These are phyloP conservation scores for Boletus sp. DNA, from an alignment of 768 basidiomycete species.

Conservation along the genomic window DNA sequence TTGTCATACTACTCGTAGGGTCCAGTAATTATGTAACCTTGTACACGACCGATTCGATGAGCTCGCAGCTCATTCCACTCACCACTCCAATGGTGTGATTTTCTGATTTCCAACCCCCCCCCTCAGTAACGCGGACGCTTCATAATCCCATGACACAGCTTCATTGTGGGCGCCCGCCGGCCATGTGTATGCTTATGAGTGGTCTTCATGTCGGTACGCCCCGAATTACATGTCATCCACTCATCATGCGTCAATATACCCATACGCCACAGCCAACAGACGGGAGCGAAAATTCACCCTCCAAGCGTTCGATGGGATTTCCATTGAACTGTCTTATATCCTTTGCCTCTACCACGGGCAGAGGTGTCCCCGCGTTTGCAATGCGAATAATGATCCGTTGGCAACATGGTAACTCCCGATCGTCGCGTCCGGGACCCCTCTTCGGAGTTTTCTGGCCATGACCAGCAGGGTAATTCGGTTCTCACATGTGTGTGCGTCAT, in stretches of 20 bases:
- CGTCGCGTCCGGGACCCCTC: background rate
- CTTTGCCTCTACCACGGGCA: background rate
- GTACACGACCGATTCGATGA: too few species aligned
- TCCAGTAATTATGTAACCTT: background rate
- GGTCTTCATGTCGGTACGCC: background rate
- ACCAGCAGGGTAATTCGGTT: background rate
- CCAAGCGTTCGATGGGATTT: background rate
- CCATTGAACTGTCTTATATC: background rate
- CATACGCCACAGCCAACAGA: background rate
- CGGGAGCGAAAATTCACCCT: background rate
- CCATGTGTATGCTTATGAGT: too few species aligned
- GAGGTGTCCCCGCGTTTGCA: background rate
- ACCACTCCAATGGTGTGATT: too few species aligned
- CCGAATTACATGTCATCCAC: background rate
- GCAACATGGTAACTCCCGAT: background rate
- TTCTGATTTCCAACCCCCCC: too few species aligned
- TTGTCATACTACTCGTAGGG: background rate
- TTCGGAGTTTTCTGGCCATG: constrained; percentile 1
- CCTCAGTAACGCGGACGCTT: too few species aligned
- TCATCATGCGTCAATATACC: background rate
- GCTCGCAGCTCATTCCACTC: too few species aligned
- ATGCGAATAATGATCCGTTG: background rate
- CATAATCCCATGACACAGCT: constrained; percentile 3
- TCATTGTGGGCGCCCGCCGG: constrained; percentile 1
- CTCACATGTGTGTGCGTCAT: background rate